Conservation (phyloP, 1,139 yeast species). For the Pichia sorboxylosa region DNA sequence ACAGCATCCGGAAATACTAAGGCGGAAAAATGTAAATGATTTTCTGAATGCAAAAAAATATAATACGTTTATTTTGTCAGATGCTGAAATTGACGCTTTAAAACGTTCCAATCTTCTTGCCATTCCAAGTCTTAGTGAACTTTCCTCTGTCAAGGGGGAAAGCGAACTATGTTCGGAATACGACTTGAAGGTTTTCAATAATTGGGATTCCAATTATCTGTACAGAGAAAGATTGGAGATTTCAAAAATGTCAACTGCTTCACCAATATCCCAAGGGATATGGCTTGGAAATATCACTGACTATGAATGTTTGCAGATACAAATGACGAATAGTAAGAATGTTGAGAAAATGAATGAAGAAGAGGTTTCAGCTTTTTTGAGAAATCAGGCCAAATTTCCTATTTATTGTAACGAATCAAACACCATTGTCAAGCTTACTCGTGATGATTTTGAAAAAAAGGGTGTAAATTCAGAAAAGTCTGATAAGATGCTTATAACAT, state of each 20-base stretch:
- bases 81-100: constrained; percentile 12
- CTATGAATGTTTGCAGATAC: constrained; percentile 28
- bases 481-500: constrained; percentile 24
- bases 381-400: constrained; percentile 17
- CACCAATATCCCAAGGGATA: constrained; percentile 35
- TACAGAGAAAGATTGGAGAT: constrained; percentile 74
- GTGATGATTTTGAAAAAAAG: constrained; percentile 13
- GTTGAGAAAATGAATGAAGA: constrained; percentile 2
- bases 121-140: constrained; percentile 16
- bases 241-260: constrained; percentile 72
- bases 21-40: neutral
- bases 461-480: constrained; percentile 8
- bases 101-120: constrained; percentile 17
- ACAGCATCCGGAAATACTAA: constrained; percentile 22
- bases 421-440: constrained; percentile 34
- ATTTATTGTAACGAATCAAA: constrained; percentile 40
- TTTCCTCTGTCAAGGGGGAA: constrained; percentile 15
- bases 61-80: constrained; percentile 21
- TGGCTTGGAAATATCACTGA: constrained; percentile 76
- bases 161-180: constrained; percentile 22
- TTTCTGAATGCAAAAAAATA: constrained; percentile 13
- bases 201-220: constrained; percentile 67
- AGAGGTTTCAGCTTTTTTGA: constrained; percentile 1
- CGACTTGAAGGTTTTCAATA: constrained; percentile 27
- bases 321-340: constrained; percentile 10